These are phyloP conservation scores for Alternaria brassicicola DNA, from an alignment of 2,329 filamentous ascomycete genomes.

Conservation along the genomic window DNA sequence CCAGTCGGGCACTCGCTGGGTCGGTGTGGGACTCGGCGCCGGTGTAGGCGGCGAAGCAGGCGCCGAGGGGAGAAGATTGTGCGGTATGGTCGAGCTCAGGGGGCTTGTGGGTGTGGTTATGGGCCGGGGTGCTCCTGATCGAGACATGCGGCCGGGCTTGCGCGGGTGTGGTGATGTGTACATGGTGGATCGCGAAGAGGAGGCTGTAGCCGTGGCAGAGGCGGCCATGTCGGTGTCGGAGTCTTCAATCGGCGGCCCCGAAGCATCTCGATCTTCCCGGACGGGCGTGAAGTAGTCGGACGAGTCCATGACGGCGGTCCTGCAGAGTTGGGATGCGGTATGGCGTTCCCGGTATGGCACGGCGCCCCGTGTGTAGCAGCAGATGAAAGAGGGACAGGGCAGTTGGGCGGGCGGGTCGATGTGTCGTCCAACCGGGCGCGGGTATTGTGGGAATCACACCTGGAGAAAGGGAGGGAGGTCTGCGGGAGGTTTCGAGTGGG, in stretches of 20 bases:
- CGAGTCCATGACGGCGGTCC: slow-evolving; percentile 37
- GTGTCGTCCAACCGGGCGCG: slow-evolving; percentile 5
- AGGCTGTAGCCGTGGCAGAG: slow-evolving; percentile 40
- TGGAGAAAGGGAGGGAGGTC: slow-evolving; percentile 10
- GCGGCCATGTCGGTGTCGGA: slow-evolving; percentile 47
- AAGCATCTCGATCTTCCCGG: slow-evolving; percentile 27
- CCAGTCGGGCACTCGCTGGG: slow-evolving; percentile 72
- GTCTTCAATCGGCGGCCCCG: slow-evolving; percentile 34
- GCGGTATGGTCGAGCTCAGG: slow-evolving; percentile 57
- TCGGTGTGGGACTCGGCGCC: slow-evolving; percentile 68
- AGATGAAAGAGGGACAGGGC: background rate
- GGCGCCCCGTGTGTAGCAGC: slow-evolving; percentile 10
- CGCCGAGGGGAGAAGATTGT: slow-evolving; percentile 67
- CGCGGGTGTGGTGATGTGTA: slow-evolving; percentile 46
- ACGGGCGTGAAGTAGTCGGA: slow-evolving; percentile 41
- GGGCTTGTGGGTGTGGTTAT: slow-evolving; percentile 60
- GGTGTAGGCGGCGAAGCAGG: slow-evolving; percentile 71
- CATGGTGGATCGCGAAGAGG: slow-evolving; percentile 42
- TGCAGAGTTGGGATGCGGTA: slow-evolving; percentile 14
- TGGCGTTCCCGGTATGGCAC: slow-evolving; percentile 14
- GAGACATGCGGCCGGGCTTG: slow-evolving; percentile 50
- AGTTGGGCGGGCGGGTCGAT: background rate
- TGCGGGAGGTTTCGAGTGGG: slow-evolving; percentile 13
- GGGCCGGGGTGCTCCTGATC: slow-evolving; percentile 51
- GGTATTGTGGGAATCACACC: background rate